phyloP scores from a whole-genome alignment of 177 flowering plant species.

The Telopea speciosissima region DNA sequence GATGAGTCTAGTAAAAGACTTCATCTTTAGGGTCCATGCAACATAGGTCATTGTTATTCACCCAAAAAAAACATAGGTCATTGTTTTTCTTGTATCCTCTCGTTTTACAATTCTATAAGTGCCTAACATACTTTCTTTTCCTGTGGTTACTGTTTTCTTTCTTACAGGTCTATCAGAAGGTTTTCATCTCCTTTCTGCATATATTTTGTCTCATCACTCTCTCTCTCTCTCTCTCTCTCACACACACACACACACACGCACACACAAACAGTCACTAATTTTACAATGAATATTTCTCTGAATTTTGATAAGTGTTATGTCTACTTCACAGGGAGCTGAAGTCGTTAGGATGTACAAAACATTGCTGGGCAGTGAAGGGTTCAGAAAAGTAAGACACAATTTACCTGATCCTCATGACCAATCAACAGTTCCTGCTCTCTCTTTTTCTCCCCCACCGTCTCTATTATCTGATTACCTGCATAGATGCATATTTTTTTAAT shows the following conservation, averaged over 20 bases:
- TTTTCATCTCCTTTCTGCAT: constrained; percentile 18
- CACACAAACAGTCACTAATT: not conserved
- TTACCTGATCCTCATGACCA: not conserved
- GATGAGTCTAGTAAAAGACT: not conserved
- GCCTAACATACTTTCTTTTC: constrained; percentile 13
- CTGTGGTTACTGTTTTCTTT: constrained; percentile 7
- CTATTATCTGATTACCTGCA: not conserved
- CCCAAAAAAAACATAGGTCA: too few relatives aligned
- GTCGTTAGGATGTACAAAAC: constrained; percentile 99
- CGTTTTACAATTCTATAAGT: constrained; percentile 5
- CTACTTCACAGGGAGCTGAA: constrained; percentile 78
- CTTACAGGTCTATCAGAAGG: constrained; percentile 90
- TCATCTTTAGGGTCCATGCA: not conserved
- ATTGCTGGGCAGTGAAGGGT: constrained; percentile 72
- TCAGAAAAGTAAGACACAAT: constrained; percentile 58
- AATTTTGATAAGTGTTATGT: constrained; percentile 4
- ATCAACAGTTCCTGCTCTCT: not conserved
- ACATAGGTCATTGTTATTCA: too few relatives aligned
- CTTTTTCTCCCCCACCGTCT: not conserved
- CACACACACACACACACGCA: too few relatives aligned
- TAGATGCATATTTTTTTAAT: too few relatives aligned
- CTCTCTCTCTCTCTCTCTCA: too few relatives aligned
- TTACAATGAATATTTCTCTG: not conserved
- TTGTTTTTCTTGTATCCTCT: not conserved
- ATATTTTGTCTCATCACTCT: not conserved